phyloP scores from a whole-genome alignment of 2,329 filamentous ascomycete genomes.

The Epichloe baconii region DNA sequence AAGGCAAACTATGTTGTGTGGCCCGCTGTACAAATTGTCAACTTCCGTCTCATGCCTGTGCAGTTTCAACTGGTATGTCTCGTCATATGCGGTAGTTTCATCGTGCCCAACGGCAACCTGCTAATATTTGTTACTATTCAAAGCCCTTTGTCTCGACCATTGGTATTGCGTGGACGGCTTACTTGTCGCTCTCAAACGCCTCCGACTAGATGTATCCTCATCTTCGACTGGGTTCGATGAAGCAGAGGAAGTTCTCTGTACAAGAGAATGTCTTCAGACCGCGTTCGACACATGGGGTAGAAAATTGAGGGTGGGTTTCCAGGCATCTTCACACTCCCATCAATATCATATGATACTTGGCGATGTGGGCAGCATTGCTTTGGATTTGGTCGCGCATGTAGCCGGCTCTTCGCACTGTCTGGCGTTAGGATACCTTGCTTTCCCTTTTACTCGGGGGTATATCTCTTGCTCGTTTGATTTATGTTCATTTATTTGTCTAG shows the following conservation, averaged over 20 bases:
- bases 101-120: constrained; percentile 5
- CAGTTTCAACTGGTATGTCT: constrained; percentile 83
- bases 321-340: too few relatives aligned
- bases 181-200: constrained; percentile 83
- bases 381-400: background rate
- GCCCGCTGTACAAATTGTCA: constrained; percentile 92
- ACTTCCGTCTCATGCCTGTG: constrained; percentile 89
- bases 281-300: background rate
- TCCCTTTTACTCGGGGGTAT: background rate
- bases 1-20: constrained; percentile 94
- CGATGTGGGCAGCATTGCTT: background rate
- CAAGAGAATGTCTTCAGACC: background rate
- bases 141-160: constrained; percentile 92
- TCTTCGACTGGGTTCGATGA: background rate
- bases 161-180: constrained; percentile 96
- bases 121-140: background rate
- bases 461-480: background rate
- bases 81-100: constrained; percentile 11
- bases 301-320: background rate
- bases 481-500: too few relatives aligned
- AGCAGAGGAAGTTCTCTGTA: background rate
- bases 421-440: constrained; percentile 6
- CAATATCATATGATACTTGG: background rate
- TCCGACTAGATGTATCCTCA: constrained; percentile 44
- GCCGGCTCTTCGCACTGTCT: constrained; percentile 3